A percentile compares a stretch with the other conserved stretches of the same genome.
Conservation (phyloP, 2,329 filamentous ascomycete species). For the Dryadomyces quercus-mongolicae region DNA sequence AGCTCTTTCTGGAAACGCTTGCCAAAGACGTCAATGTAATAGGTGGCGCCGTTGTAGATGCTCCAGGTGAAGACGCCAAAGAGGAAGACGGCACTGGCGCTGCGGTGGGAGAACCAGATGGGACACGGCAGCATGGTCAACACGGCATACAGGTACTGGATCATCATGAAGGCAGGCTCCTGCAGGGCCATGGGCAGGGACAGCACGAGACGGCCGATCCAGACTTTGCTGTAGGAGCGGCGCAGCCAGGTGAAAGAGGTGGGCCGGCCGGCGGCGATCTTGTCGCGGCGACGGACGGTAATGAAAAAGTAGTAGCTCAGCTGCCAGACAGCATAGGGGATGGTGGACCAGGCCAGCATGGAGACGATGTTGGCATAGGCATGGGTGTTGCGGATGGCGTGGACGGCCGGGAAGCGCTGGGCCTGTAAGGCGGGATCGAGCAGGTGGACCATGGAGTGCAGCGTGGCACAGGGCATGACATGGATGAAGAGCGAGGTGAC, state of each 20-base stretch:
- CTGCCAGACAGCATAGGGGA: conserved; percentile 92
- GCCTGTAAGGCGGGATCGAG: conserved; percentile 52
- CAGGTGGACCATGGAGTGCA: conserved; percentile 87
- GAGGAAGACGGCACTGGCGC: conserved; percentile 67
- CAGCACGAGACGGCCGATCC: conserved; percentile 78
- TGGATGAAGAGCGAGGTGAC: conserved; percentile 98
- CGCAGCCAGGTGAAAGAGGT: conserved; percentile 98
- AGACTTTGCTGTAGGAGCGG: conserved; percentile 77
- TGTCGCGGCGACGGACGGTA: conserved; percentile 83
- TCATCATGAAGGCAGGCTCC: conserved; percentile 87
- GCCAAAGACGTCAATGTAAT: conserved; percentile 96
- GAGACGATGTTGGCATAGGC: conserved; percentile 66
- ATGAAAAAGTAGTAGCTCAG: conserved; percentile 88
- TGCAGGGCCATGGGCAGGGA: conserved; percentile 64
- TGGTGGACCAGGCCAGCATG: conserved; percentile 90
- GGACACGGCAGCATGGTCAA: conserved; percentile 91
- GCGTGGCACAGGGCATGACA: conserved; percentile 91
- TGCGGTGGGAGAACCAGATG: conserved; percentile 84
- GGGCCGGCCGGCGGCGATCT: conserved; percentile 89
- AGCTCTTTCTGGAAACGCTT: conserved; percentile 94
- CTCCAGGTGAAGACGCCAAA: conserved; percentile 82
- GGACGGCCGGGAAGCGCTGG: conserved; percentile 71
- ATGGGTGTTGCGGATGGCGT: conserved; percentile 55
- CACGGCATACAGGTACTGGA: conserved; percentile 85
- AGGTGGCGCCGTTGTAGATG: conserved; percentile 93